phyloP scores from a whole-genome alignment of 1,139 yeast species.

The Scheffersomyces quercinus region DNA sequence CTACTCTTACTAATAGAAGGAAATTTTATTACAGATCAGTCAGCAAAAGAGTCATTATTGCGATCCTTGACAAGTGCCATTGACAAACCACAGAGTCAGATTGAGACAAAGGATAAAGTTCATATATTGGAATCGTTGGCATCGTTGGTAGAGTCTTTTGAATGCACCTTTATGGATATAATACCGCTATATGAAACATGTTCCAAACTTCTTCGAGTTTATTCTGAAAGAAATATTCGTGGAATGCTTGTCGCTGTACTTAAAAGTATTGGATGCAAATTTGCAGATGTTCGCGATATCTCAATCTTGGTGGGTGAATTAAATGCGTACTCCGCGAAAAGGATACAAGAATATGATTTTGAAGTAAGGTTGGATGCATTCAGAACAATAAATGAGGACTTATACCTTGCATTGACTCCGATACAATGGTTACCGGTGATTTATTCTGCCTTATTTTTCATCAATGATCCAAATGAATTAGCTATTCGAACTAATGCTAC shows the following conservation, averaged over 20 bases:
- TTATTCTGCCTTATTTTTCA: conserved; percentile 65
- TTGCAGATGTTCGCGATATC: conserved; percentile 43
- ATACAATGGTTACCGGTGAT: conserved; percentile 81
- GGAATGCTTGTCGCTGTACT: conserved; percentile 61
- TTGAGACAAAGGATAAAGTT: conserved; percentile 56
- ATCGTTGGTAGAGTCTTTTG: conserved; percentile 51
- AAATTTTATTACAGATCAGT: conserved; percentile 58
- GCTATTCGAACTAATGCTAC: conserved; percentile 81
- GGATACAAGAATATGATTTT: conserved; percentile 78
- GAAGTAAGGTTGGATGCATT: conserved; percentile 72
- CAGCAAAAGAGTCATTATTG: conserved; percentile 56
- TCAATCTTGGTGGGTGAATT: conserved; percentile 59
- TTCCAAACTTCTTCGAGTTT: conserved; percentile 60
- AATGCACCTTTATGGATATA: conserved; percentile 55
- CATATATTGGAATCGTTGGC: conserved; percentile 61
- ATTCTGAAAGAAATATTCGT: conserved; percentile 62
- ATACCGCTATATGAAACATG: conserved; percentile 54
- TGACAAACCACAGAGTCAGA: conserved; percentile 58
- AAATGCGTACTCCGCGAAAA: conserved; percentile 64
- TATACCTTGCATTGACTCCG: conserved; percentile 44
- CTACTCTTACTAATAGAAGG: conserved; percentile 59
- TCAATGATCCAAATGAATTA: conserved; percentile 78
- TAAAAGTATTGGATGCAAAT: conserved; percentile 55
- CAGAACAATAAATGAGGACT: conserved; percentile 58
- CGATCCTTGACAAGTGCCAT: conserved; percentile 61